Evolutionary conservation across 495 filamentous ascomycete genomes (phyloP).

Genomic region (Thermothielavioides terrestris): DNA sequence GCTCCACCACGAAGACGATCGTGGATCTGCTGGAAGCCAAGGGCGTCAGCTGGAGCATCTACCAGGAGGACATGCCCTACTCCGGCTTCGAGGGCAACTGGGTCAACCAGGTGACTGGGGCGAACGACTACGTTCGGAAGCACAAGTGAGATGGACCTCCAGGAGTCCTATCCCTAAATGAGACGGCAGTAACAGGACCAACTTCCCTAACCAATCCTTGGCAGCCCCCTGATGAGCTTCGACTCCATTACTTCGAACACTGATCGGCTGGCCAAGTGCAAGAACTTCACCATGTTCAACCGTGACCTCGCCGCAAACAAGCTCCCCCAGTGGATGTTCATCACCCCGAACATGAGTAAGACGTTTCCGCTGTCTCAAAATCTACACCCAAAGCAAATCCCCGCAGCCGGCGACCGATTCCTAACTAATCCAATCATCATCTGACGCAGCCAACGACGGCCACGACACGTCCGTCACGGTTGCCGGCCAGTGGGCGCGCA

Average conservation of each 20-base stretch:
- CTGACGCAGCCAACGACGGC: slow-evolving; percentile 38
- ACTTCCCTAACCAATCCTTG: not conserved
- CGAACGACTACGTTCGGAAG: slow-evolving; percentile 37
- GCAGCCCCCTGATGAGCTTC: slow-evolving; percentile 44
- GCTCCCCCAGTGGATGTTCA: slow-evolving; percentile 66
- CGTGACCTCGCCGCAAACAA: slow-evolving; percentile 47
- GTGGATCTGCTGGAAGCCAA: slow-evolving; percentile 63
- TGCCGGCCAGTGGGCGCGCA: slow-evolving; percentile 50
- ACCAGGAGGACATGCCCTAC: slow-evolving; percentile 63
- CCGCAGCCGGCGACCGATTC: not conserved
- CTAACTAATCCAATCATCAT: not conserved
- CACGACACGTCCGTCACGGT: slow-evolving; percentile 59
- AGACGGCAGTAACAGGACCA: not conserved
- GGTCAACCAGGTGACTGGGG: slow-evolving; percentile 35
- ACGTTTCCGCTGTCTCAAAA: too few species aligned
- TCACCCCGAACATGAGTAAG: slow-evolving; percentile 63
- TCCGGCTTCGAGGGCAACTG: slow-evolving; percentile 54
- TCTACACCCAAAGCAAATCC: too few species aligned
- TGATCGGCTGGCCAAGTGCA: slow-evolving; percentile 52
- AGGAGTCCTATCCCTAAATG: not conserved
- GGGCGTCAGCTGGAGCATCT: slow-evolving; percentile 58
- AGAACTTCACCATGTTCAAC: slow-evolving; percentile 59
- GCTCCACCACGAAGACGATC: slow-evolving; percentile 57
- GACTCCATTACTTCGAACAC: slow-evolving; percentile 49
- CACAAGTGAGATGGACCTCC: slow-evolving; percentile 27